Evolutionary conservation across 768 basidiomycete genomes (phyloP).

Genomic region (Collybia sp.): DNA sequence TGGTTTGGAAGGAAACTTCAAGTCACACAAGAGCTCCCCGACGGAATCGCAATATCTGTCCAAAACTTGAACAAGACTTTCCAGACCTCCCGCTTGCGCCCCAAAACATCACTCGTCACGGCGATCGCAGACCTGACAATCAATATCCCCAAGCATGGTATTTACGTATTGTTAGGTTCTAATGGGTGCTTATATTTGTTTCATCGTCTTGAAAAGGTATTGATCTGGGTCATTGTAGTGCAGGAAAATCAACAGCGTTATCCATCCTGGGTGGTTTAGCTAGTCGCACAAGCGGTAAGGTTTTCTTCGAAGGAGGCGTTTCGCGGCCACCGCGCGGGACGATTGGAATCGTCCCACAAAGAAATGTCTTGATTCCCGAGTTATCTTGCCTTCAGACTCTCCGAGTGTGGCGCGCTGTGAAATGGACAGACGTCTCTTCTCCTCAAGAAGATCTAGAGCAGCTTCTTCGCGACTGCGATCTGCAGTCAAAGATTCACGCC

Average conservation of each 20-base stretch:
- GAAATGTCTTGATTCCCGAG: conserved; percentile 79
- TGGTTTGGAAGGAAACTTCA: conserved; percentile 25
- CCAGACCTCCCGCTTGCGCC: conserved; percentile 40
- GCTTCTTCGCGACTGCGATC: conserved; percentile 66
- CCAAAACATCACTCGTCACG: conserved; percentile 42
- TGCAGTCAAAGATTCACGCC: conserved; percentile 62
- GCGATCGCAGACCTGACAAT: conserved; percentile 66
- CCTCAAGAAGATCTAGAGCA: conserved; percentile 57
- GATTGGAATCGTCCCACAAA: conserved; percentile 77
- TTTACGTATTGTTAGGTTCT: conserved; percentile 74
- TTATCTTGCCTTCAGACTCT: conserved; percentile 72
- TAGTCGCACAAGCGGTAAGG: conserved; percentile 51
- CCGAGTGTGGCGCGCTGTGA: conserved; percentile 68
- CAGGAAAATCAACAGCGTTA: conserved; percentile 73
- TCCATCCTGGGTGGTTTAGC: conserved; percentile 64
- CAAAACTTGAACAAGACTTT: conserved; percentile 58
- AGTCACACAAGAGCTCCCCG: conserved; percentile 16
- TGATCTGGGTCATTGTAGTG: conserved; percentile 32
- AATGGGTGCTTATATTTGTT: conserved; percentile 45
- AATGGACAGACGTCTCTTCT: conserved; percentile 44
- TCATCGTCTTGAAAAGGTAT: background rate
- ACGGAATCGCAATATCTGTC: conserved; percentile 55
- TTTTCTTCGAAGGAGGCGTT: conserved; percentile 51
- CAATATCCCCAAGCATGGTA: conserved; percentile 66
- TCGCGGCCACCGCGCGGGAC: conserved; percentile 55